phyloP scores from a whole-genome alignment of 331 rosid genomes.

The Malus hybrid region DNA sequence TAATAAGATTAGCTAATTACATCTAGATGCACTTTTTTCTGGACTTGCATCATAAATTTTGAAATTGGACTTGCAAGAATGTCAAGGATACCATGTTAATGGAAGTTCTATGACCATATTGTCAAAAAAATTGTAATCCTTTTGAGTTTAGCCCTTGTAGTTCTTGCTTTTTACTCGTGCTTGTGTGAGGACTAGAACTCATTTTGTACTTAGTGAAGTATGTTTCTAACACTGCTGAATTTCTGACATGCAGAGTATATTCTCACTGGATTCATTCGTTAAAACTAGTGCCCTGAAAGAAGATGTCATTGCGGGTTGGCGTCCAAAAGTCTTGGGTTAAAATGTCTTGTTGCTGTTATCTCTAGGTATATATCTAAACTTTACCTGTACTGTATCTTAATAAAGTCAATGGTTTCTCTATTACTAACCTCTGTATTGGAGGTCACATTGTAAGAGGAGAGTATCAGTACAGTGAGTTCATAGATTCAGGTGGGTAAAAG shows the following conservation, averaged over 20 bases:
- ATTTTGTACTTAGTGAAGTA: background rate
- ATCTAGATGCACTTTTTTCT: background rate
- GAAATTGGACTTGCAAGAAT: background rate
- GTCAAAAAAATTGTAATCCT: background rate
- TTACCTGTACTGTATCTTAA: slow-evolving; percentile 1
- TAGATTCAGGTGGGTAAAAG: background rate
- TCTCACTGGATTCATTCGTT: slow-evolving; percentile 70
- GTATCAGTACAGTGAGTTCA: background rate
- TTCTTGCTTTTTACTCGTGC: background rate
- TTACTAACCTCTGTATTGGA: background rate
- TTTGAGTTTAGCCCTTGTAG: background rate
- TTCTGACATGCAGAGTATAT: slow-evolving; percentile 46
- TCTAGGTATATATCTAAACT: background rate
- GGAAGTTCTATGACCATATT: background rate
- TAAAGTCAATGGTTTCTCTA: background rate
- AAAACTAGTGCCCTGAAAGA: slow-evolving; percentile 68
- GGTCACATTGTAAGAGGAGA: background rate
- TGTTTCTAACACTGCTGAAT: background rate
- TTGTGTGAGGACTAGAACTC: background rate
- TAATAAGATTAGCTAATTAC: background rate
- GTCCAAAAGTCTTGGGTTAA: slow-evolving; percentile 79
- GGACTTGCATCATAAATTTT: background rate
- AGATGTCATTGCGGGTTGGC: slow-evolving; percentile 94
- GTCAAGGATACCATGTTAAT: background rate
- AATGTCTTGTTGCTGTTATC: background rate